Evolutionary conservation across 441 rosid species (phyloP).

Genomic region (Sinapis alba): DNA sequence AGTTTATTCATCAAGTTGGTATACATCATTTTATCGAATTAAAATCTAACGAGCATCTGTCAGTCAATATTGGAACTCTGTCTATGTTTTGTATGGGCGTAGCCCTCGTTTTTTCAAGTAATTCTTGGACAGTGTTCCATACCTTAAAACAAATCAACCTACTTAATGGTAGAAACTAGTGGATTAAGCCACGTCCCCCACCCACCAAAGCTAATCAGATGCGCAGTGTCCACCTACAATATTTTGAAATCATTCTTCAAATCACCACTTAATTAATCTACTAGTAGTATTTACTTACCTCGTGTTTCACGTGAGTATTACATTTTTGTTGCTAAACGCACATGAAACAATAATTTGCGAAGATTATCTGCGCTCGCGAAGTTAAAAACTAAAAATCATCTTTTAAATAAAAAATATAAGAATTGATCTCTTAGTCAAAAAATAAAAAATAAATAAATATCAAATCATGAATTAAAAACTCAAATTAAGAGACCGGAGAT

Average conservation of each 20-base stretch:
- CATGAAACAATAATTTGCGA: background rate
- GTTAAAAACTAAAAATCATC: too few species aligned
- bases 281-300: background rate
- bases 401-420: too few species aligned
- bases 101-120: background rate
- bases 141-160: background rate
- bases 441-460: too few species aligned
- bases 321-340: background rate
- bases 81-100: background rate
- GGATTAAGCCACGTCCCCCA: conserved; percentile 7
- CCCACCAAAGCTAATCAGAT: background rate
- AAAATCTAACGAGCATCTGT: background rate
- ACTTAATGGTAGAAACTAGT: background rate
- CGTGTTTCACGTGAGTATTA: conserved; percentile 1
- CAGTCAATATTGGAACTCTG: background rate
- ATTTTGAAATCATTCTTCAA: background rate
- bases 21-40: background rate
- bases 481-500: too few species aligned
- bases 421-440: too few species aligned
- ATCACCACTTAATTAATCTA: background rate
- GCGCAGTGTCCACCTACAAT: background rate
- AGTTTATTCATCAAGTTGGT: background rate
- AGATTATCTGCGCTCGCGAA: background rate
- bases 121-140: background rate
- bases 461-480: too few species aligned